A percentile compares a stretch with the other conserved stretches of the same genome.
Conservation (phyloP, 2,329 filamentous ascomycete species). For the Davidsoniella australis region DNA sequence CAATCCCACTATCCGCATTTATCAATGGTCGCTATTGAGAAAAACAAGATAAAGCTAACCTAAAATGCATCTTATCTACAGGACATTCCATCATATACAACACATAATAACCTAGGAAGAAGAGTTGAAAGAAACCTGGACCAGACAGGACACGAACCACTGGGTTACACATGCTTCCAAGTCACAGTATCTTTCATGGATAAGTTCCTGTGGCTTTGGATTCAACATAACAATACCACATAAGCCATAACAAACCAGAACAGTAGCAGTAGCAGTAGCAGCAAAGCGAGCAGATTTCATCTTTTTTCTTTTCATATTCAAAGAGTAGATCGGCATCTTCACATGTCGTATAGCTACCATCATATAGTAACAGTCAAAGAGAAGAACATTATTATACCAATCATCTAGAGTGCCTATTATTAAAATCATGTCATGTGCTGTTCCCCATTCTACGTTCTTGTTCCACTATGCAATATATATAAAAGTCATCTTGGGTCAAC, state of each 20-base stretch:
- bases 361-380: conserved; percentile 7
- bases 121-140: conserved; percentile 4
- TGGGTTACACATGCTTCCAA: neutral
- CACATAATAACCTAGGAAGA: too few relatives aligned
- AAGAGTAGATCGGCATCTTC: neutral
- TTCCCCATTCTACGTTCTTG: neutral
- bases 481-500: neutral
- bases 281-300: neutral
- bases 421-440: conserved; percentile 5
- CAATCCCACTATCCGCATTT: neutral
- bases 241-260: neutral
- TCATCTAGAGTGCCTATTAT: neutral
- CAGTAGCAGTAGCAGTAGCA: neutral
- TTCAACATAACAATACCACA: neutral
- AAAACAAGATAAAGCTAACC: too few relatives aligned
- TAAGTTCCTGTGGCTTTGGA: conserved; percentile 1
- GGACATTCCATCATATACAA: too few relatives aligned
- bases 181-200: neutral
- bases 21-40: too few relatives aligned
- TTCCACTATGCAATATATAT: neutral
- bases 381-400: neutral
- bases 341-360: conserved; percentile 1
- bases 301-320: conserved; percentile 1
- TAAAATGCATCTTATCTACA: too few relatives aligned
- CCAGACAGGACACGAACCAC: conserved; percentile 9